These are phyloP conservation scores for Penicillium odoratum DNA, from an alignment of 495 filamentous ascomycete species.

Conservation along the genomic window DNA sequence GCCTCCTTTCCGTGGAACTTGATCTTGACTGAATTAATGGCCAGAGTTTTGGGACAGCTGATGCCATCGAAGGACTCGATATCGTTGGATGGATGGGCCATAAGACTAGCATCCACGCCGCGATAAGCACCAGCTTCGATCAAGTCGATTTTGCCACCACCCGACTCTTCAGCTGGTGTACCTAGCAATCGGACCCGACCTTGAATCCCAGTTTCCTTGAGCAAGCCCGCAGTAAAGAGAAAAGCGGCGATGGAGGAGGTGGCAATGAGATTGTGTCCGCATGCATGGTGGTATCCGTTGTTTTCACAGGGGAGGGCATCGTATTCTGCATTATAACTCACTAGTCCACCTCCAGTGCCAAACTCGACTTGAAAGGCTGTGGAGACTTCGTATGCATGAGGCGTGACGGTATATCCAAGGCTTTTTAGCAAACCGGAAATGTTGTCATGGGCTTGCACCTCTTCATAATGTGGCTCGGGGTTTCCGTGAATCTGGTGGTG, in stretches of 20 bases:
- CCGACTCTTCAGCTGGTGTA: slow-evolving; percentile 18
- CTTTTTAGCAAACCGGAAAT: slow-evolving; percentile 15
- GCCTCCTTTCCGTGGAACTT: slow-evolving; percentile 15
- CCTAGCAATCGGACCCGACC: slow-evolving; percentile 15
- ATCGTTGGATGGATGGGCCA: slow-evolving; percentile 7
- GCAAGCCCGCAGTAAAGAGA: slow-evolving; percentile 1
- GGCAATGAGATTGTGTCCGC: slow-evolving; percentile 22
- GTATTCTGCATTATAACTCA: slow-evolving; percentile 21
- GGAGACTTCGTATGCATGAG: slow-evolving; percentile 14
- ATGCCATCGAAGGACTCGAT: not conserved
- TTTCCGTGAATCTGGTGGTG: slow-evolving; percentile 6
- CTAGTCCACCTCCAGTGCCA: slow-evolving; percentile 11
- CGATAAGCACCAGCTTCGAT: slow-evolving; percentile 15
- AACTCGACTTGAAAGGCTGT: slow-evolving; percentile 12
- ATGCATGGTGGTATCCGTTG: slow-evolving; percentile 15
- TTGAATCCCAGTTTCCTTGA: slow-evolving; percentile 3
- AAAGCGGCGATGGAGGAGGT: slow-evolving; percentile 14
- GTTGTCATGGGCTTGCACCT: slow-evolving; percentile 15
- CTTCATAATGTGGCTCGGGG: slow-evolving; percentile 16
- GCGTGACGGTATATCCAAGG: slow-evolving; percentile 7
- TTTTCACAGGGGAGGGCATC: slow-evolving; percentile 14
- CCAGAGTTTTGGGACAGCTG: slow-evolving; percentile 3
- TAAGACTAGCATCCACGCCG: slow-evolving; percentile 14
- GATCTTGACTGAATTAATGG: slow-evolving; percentile 10
- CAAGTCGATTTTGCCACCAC: slow-evolving; percentile 17